A percentile compares a stretch with the other conserved stretches of the same genome.
Evolutionary conservation across 768 basidiomycete species (phyloP).

Genomic region (Trichaptum fuscoviolaceum): DNA sequence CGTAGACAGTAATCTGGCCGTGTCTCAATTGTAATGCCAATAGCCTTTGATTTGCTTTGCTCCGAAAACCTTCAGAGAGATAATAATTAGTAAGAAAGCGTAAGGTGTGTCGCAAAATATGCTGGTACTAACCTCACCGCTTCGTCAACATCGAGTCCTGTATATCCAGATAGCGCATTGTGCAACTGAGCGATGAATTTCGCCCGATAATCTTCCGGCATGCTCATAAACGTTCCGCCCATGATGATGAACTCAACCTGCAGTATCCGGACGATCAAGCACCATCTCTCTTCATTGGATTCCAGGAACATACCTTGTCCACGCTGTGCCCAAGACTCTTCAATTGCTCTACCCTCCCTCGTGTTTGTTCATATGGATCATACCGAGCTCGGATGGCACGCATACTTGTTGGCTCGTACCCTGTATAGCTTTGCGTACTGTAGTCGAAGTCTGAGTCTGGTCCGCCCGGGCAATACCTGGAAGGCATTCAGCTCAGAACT

Average conservation of each 20-base stretch:
- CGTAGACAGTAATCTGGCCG: constrained; percentile 96
- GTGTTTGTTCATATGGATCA: constrained; percentile 96
- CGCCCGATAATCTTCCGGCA: constrained; percentile 93
- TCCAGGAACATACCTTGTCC: constrained; percentile 65
- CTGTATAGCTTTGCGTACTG: constrained; percentile 94
- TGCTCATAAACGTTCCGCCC: constrained; percentile 99
- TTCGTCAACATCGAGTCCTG: constrained; percentile 90
- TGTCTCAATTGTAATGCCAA: constrained; percentile 98
- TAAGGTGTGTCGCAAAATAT: neutral
- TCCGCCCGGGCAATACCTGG: constrained; percentile 94
- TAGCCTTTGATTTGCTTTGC: constrained; percentile 96
- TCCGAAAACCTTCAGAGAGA: constrained; percentile 72
- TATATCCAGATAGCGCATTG: constrained; percentile 94
- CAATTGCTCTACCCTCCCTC: constrained; percentile 92
- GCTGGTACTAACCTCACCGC: constrained; percentile 64
- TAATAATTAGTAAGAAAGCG: constrained; percentile 1
- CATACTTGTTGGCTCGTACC: constrained; percentile 98
- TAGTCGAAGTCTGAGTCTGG: constrained; percentile 99
- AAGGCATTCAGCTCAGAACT: constrained; percentile 6
- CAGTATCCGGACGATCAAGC: neutral
- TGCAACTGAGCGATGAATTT: constrained; percentile 95
- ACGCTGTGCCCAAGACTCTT: constrained; percentile 95
- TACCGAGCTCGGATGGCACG: constrained; percentile 94
- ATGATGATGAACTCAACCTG: constrained; percentile 91
- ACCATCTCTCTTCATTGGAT: neutral